These are phyloP conservation scores for Hypoxylon subgilvum DNA, from an alignment of 495 filamentous ascomycete species.

Conservation along the genomic window DNA sequence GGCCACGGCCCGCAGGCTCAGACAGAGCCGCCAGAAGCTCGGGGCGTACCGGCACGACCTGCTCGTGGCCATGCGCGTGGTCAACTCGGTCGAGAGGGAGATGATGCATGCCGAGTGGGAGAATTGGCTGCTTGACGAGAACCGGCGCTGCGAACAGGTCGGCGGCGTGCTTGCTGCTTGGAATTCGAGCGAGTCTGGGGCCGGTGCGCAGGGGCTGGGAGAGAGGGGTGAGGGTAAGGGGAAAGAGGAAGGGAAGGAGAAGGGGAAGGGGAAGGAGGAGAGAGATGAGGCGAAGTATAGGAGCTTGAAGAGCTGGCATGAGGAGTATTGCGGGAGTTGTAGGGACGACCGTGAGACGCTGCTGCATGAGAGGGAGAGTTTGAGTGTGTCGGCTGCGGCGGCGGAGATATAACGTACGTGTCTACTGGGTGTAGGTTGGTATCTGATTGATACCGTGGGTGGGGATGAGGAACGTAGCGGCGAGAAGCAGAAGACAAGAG, in stretches of 20 bases:
- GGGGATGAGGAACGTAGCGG: background rate
- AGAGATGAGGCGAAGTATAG: constrained; percentile 49
- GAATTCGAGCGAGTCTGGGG: too few relatives aligned
- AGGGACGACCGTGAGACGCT: constrained; percentile 59
- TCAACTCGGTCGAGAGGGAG: constrained; percentile 87
- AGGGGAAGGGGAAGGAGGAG: constrained; percentile 23
- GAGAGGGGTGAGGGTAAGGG: too few relatives aligned
- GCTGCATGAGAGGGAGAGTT: constrained; percentile 32
- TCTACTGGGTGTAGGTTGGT: background rate
- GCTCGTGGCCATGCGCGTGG: constrained; percentile 84
- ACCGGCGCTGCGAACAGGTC: constrained; percentile 68
- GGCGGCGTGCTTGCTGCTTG: constrained; percentile 51
- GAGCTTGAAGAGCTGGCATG: constrained; percentile 67
- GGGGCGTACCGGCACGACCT: constrained; percentile 89
- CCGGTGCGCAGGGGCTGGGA: too few relatives aligned
- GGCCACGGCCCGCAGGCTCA: too few relatives aligned
- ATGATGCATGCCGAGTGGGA: constrained; percentile 87
- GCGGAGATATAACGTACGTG: background rate
- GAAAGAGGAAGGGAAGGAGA: too few relatives aligned
- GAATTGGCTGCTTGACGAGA: constrained; percentile 81
- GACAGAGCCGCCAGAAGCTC: constrained; percentile 66
- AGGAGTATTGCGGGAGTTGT: constrained; percentile 78
- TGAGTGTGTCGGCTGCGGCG: constrained; percentile 14
- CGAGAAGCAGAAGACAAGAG: background rate
- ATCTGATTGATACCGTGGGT: background rate